A percentile compares a stretch with the other conserved stretches of the same genome.
Evolutionary conservation across 805 yeast genomes (phyloP).

Genomic region (Saturnispora diversa): DNA sequence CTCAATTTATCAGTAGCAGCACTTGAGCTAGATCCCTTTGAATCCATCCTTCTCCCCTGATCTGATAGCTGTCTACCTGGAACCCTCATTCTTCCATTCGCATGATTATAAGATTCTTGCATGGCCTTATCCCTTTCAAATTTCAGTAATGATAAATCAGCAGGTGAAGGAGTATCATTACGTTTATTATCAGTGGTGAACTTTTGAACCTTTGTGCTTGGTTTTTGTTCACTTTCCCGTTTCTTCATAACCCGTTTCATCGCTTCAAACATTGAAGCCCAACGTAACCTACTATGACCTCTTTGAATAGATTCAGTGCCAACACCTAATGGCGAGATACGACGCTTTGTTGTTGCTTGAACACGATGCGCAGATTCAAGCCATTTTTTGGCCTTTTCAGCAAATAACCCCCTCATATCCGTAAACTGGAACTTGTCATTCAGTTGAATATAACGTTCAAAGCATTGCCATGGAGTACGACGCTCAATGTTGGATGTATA

Average conservation of each 20-base stretch:
- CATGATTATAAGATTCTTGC: slow-evolving; percentile 56
- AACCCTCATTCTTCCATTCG: slow-evolving; percentile 20
- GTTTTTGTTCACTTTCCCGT: slow-evolving; percentile 68
- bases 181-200: slow-evolving; percentile 22
- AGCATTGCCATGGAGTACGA: slow-evolving; percentile 98
- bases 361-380: slow-evolving; percentile 83
- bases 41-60: slow-evolving; percentile 13
- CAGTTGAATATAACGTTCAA: slow-evolving; percentile 89
- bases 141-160: slow-evolving; percentile 75
- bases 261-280: slow-evolving; percentile 98
- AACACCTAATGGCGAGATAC: slow-evolving; percentile 90
- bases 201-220: slow-evolving; percentile 36
- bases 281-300: slow-evolving; percentile 82
- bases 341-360: slow-evolving; percentile 78
- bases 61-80: slow-evolving; percentile 16
- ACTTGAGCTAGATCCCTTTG: slow-evolving; percentile 7
- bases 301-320: slow-evolving; percentile 87
- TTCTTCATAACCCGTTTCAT: slow-evolving; percentile 84
- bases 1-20: slow-evolving; percentile 10
- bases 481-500: slow-evolving; percentile 86
- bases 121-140: slow-evolving; percentile 78
- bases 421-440: slow-evolving; percentile 79
- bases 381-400: slow-evolving; percentile 84
- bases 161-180: slow-evolving; percentile 65
- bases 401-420: slow-evolving; percentile 82